Evolutionary conservation across 306 rosid genomes (phyloP).

Genomic region (Quercus mongolica): DNA sequence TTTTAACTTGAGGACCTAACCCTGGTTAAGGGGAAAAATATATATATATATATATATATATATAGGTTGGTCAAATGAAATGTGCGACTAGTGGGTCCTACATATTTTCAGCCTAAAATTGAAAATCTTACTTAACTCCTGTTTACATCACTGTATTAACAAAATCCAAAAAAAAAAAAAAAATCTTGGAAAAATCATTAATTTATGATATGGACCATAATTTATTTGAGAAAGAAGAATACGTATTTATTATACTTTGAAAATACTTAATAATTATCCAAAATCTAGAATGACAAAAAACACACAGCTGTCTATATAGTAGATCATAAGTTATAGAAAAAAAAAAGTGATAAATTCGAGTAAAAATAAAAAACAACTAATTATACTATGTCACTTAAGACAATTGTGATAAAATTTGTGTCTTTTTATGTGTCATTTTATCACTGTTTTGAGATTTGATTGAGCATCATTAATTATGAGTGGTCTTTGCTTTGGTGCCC

Average conservation of each 20-base stretch:
- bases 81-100: constrained; percentile 35
- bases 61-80: constrained; percentile 43
- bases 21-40: constrained; percentile 26
- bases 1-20: constrained; percentile 42
- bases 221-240: fast-evolving
- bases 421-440: background rate
- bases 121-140: constrained; percentile 42
- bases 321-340: too few relatives aligned
- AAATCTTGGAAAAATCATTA: too few relatives aligned
- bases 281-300: too few relatives aligned
- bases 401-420: too few relatives aligned
- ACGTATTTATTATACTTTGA: fast-evolving
- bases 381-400: fast-evolving
- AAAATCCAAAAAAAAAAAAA: too few relatives aligned
- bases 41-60: background rate
- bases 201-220: too few relatives aligned
- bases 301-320: fast-evolving
- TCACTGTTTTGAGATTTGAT: background rate
- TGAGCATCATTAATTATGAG: background rate
- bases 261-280: too few relatives aligned
- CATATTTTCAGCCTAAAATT: constrained; percentile 13
- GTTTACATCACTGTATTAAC: constrained; percentile 28
- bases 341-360: too few relatives aligned
- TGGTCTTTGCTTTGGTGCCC: background rate
- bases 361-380: too few relatives aligned